Evolutionary conservation across 2,329 filamentous ascomycete species (phyloP).

Genomic region (Rhynchosporium graminicola): DNA sequence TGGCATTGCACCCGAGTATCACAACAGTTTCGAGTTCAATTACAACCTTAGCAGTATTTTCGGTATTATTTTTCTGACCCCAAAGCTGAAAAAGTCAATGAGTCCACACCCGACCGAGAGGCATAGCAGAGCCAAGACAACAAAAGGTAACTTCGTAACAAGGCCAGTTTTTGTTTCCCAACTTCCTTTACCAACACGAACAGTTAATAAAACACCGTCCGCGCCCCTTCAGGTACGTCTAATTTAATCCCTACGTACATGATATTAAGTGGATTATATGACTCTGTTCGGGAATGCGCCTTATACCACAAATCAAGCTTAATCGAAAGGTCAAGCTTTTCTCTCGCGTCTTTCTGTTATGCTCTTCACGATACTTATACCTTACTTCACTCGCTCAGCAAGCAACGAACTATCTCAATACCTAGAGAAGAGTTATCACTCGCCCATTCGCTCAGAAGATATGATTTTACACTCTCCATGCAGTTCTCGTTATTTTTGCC

Average conservation of each 20-base stretch:
- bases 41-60: neutral
- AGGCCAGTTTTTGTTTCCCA: neutral
- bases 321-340: constrained; percentile 16
- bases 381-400: constrained; percentile 16
- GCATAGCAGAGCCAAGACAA: constrained; percentile 11
- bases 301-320: constrained; percentile 10
- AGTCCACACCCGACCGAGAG: neutral
- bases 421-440: constrained; percentile 28
- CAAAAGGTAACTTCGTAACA: neutral
- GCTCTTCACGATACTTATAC: neutral
- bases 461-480: constrained; percentile 16
- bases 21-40: neutral
- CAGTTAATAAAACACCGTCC: neutral
- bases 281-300: neutral
- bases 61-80: neutral
- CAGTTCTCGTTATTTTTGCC: constrained; percentile 15
- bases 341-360: neutral
- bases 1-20: neutral
- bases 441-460: constrained; percentile 19
- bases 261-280: constrained; percentile 1
- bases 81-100: neutral
- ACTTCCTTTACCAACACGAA: constrained; percentile 6
- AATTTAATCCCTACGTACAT: constrained; percentile 3
- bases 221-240: constrained; percentile 5
- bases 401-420: neutral